These are phyloP conservation scores for Ogataea zsoltii DNA, from an alignment of 805 yeast genomes.

Conservation along the genomic window DNA sequence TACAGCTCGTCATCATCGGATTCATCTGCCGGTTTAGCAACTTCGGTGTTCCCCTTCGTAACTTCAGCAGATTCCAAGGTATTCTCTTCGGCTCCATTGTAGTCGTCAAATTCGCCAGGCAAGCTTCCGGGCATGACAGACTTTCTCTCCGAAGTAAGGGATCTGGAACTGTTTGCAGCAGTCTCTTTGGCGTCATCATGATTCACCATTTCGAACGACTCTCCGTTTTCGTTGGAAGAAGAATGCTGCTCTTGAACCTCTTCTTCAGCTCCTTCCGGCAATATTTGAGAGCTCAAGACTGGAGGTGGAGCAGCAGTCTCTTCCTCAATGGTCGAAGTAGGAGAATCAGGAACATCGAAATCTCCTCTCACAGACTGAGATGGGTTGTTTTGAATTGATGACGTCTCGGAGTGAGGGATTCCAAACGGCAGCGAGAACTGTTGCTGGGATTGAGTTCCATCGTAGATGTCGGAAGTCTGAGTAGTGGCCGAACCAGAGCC, in stretches of 20 bases:
- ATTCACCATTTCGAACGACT: slow-evolving; percentile 55
- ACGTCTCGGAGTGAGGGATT: slow-evolving; percentile 80
- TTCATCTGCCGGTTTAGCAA: not conserved
- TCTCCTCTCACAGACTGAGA: slow-evolving; percentile 89
- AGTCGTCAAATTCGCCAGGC: slow-evolving; percentile 17
- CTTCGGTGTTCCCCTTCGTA: slow-evolving; percentile 12
- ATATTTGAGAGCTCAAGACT: slow-evolving; percentile 29
- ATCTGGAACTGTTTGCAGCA: not conserved
- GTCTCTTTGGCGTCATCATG: slow-evolving; percentile 41
- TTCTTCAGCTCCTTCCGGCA: slow-evolving; percentile 31
- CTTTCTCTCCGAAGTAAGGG: not conserved
- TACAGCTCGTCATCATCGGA: slow-evolving; percentile 14
- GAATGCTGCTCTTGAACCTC: slow-evolving; percentile 14
- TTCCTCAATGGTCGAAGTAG: slow-evolving; percentile 34
- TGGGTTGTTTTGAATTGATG: slow-evolving; percentile 90
- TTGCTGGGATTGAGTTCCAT: slow-evolving; percentile 23
- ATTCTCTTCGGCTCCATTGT: slow-evolving; percentile 5
- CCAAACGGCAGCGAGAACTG: slow-evolving; percentile 40
- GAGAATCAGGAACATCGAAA: slow-evolving; percentile 44
- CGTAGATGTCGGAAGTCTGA: slow-evolving; percentile 46
- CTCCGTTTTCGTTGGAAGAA: slow-evolving; percentile 35
- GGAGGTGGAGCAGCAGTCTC: slow-evolving; percentile 32
- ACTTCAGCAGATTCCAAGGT: slow-evolving; percentile 5
- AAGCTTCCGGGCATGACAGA: slow-evolving; percentile 16
- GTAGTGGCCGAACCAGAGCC: slow-evolving; percentile 44